These are phyloP conservation scores for Euclidium syriacum DNA, from an alignment of 345 rosid species.

Conservation along the genomic window DNA sequence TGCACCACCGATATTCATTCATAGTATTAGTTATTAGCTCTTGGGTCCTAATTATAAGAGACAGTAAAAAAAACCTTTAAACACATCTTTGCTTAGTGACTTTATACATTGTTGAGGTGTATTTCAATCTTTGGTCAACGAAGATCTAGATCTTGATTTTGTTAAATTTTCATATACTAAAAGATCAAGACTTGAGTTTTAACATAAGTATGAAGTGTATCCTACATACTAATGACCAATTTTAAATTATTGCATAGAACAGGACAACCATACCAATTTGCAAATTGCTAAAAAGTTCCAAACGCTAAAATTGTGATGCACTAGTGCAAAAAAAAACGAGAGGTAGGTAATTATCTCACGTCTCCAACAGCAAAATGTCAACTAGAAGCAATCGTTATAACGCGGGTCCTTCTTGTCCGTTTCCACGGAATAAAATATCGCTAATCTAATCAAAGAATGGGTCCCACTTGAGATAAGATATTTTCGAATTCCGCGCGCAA, in stretches of 20 bases:
- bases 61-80: neutral
- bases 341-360: too few relatives aligned
- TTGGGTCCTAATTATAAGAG: constrained; percentile 14
- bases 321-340: too few relatives aligned
- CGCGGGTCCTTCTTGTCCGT: neutral
- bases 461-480: constrained; percentile 8
- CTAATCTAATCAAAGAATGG: neutral
- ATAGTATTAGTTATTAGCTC: constrained; percentile 26
- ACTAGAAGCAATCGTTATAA: too few relatives aligned
- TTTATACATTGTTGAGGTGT: constrained; percentile 6
- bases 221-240: too few relatives aligned
- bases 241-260: too few relatives aligned
- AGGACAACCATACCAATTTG: too few relatives aligned
- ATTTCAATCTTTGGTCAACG: constrained; percentile 1
- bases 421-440: neutral
- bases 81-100: neutral
- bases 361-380: too few relatives aligned
- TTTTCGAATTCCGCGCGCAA: constrained; percentile 18
- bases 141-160: neutral
- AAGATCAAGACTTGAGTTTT: too few relatives aligned
- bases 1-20: constrained; percentile 19
- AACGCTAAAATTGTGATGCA: too few relatives aligned
- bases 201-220: too few relatives aligned
- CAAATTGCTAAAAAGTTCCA: too few relatives aligned
- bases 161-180: too few relatives aligned